Evolutionary conservation across 768 basidiomycete species (phyloP), one percentile per base, ranked within the genome.

Genomic region (Boletales sp.): DNA sequence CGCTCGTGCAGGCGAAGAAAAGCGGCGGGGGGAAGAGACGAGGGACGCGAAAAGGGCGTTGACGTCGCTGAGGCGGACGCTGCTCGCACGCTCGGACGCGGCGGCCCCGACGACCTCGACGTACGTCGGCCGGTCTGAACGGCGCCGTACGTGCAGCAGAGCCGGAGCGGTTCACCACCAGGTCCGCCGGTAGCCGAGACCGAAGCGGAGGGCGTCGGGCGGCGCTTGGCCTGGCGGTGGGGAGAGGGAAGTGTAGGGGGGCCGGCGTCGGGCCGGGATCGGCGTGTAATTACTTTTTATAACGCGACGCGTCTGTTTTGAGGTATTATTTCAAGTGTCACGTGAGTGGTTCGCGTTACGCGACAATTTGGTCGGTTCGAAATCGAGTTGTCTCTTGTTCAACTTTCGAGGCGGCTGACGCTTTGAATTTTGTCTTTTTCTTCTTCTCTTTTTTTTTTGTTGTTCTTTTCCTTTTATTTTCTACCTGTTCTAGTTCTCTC

Each of bases 101-200:
- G 18, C 50, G 11, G 36, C 57, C 27, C 56, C 56, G 35, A 54
- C 45, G 34, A 57, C 60, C 18, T 7, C 58, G 8, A 53, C 58
- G 43, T 87, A 89, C 61, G 63, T 82, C 18, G 86, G 89, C 63
- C 81, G 87, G 45, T 86, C 86, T 44, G 86, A 86, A 31, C 81
- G 80, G 31, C 78, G 87, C 47, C 79, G 87, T 31, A n/a, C n/a
- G n/a, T n/a, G n/a, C n/a, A n/a, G n/a, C n/a, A n/a, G n/a, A n/a
- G n/a, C n/a, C n/a, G n/a, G n/a, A n/a, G n/a, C n/a, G n/a, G n/a
- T n/a, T n/a, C n/a, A n/a, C n/a, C n/a, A n/a, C n/a, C n/a, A n/a
- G n/a, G n/a, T 21, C 49, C 65, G 34, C 46, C 60, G 40, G 51
- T 63, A 29, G 63, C 32, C 68, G 73, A 39, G 7, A 81, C 85